Evolutionary conservation across 805 yeast genomes (phyloP).

Genomic region (Komagataella phaffii): DNA sequence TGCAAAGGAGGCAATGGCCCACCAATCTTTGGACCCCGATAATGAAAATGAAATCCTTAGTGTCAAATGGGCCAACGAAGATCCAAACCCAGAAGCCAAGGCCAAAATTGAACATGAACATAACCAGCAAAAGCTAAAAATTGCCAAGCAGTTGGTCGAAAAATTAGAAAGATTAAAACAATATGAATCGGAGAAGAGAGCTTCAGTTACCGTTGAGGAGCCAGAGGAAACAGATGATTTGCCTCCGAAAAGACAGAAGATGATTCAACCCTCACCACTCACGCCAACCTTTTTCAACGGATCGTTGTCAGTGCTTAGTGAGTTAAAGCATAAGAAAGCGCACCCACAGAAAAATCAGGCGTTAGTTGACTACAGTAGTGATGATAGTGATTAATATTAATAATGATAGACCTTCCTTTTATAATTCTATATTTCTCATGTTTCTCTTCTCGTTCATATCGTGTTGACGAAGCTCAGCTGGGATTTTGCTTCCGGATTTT

Average conservation of each 20-base stretch:
- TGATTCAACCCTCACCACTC: neutral
- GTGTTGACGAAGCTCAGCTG: conserved; percentile 21
- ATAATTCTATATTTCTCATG: conserved; percentile 2
- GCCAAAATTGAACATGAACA: conserved; percentile 4
- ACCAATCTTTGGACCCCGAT: conserved; percentile 41
- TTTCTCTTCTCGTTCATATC: conserved; percentile 8
- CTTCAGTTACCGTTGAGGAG: neutral
- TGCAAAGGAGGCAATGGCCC: conserved; percentile 90
- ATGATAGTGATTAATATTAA: neutral
- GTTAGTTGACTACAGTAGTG: neutral
- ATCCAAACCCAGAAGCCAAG: conserved; percentile 58
- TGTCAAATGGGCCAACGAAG: conserved; percentile 83
- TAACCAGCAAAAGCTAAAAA: neutral
- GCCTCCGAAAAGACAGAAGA: neutral
- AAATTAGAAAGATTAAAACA: neutral
- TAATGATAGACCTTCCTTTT: neutral
- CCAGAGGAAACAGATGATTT: conserved; percentile 1
- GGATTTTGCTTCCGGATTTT: conserved; percentile 24
- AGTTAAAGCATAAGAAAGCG: neutral
- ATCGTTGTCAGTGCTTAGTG: neutral
- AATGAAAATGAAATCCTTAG: conserved; percentile 52
- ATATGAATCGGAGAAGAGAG: neutral
- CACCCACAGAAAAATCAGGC: neutral
- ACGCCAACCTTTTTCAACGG: neutral
- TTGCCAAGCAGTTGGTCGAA: neutral